These are phyloP conservation scores for Boletales sp. DNA, from an alignment of 768 basidiomycete species.

Conservation along the genomic window DNA sequence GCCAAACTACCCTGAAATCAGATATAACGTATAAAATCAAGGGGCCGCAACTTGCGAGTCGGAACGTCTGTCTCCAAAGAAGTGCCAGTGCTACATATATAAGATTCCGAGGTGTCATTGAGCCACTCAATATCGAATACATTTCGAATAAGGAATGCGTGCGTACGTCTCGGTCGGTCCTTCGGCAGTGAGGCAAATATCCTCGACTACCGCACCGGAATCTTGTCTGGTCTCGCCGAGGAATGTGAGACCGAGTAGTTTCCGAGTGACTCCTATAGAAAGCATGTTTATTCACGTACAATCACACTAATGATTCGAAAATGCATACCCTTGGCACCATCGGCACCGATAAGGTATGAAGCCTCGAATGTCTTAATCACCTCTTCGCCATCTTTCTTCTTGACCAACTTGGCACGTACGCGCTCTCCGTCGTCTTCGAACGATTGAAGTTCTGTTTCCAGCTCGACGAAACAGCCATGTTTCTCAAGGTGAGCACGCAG, in stretches of 20 bases:
- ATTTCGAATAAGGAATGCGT: too few species aligned
- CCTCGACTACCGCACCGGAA: slow-evolving; percentile 29
- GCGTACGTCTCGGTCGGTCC: slow-evolving; percentile 19
- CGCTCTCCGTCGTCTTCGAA: slow-evolving; percentile 37
- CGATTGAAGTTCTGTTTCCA: slow-evolving; percentile 43
- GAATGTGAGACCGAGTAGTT: slow-evolving; percentile 39
- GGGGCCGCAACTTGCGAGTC: slow-evolving; percentile 2
- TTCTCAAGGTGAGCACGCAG: slow-evolving; percentile 17
- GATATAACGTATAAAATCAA: too few species aligned
- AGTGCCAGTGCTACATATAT: slow-evolving; percentile 4
- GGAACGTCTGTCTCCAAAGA: slow-evolving; percentile 4
- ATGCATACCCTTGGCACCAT: slow-evolving; percentile 35
- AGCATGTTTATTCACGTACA: too few species aligned
- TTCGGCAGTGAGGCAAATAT: slow-evolving; percentile 32
- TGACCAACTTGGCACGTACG: slow-evolving; percentile 36
- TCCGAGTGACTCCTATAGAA: slow-evolving; percentile 37
- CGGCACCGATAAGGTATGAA: too few species aligned
- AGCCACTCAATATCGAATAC: too few species aligned
- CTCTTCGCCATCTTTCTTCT: slow-evolving; percentile 21
- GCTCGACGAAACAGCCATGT: slow-evolving; percentile 34
- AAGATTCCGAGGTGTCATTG: too few species aligned
- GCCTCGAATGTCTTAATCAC: slow-evolving; percentile 30
- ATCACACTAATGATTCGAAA: not conserved
- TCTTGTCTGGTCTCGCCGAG: slow-evolving; percentile 36
- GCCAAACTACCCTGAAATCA: too few species aligned